Evolutionary conservation across 2,329 filamentous ascomycete species (phyloP).

Genomic region (Sclerotinia nivalis): DNA sequence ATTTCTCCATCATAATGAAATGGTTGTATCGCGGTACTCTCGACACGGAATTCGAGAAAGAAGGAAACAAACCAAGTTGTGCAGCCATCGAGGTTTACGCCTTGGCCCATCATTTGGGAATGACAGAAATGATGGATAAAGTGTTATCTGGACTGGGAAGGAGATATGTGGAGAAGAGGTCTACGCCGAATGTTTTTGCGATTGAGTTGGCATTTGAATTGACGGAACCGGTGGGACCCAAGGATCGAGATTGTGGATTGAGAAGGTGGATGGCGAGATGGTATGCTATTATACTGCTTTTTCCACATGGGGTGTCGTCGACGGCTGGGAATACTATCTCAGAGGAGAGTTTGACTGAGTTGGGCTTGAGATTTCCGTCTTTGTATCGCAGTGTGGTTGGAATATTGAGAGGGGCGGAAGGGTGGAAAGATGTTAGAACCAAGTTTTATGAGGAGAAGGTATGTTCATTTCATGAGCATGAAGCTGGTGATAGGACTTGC

Average conservation of each 20-base stretch:
- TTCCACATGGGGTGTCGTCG: background rate
- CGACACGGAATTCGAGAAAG: background rate
- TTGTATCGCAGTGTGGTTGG: conserved; percentile 4
- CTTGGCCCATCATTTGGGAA: background rate
- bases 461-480: conserved; percentile 17
- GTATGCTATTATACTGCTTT: conserved; percentile 16
- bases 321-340: background rate
- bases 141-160: background rate
- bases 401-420: conserved; percentile 4
- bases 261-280: conserved; percentile 13
- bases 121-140: conserved; percentile 13
- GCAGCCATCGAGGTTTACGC: conserved; percentile 14
- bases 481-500: background rate
- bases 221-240: background rate
- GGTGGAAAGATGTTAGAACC: conserved; percentile 6
- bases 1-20: conserved; percentile 16
- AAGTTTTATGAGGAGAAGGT: conserved; percentile 15
- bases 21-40: conserved; percentile 15
- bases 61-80: conserved; percentile 8
- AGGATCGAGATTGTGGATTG: conserved; percentile 5
- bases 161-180: conserved; percentile 18
- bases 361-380: conserved; percentile 1
- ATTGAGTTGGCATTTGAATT: conserved; percentile 16
- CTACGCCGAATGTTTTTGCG: conserved; percentile 1
- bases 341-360: background rate